Evolutionary conservation across 2,329 filamentous ascomycete genomes (phyloP).

Genomic region (Conoideocrella luteorostrata): DNA sequence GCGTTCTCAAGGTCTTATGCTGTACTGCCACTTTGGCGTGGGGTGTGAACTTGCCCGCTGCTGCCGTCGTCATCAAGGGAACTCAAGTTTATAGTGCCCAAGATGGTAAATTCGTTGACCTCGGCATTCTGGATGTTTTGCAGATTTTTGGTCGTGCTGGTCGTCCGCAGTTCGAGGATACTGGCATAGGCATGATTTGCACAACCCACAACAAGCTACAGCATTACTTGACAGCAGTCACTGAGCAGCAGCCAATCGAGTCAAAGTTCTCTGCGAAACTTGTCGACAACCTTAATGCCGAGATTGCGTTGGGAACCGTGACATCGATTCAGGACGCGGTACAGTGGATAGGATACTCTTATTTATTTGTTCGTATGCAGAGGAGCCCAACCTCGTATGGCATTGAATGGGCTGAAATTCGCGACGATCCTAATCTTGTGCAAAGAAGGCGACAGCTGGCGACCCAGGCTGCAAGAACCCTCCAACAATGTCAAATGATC

Average conservation of each 20-base stretch:
- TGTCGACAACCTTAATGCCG: constrained; percentile 94
- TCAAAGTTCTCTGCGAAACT: constrained; percentile 92
- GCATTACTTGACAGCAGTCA: constrained; percentile 89
- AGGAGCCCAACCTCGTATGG: constrained; percentile 87
- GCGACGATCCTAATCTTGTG: constrained; percentile 82
- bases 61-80: constrained; percentile 95
- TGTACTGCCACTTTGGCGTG: constrained; percentile 97
- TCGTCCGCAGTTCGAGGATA: constrained; percentile 95
- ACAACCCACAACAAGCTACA: constrained; percentile 90
- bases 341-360: constrained; percentile 96
- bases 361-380: constrained; percentile 94
- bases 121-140: constrained; percentile 92
- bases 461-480: constrained; percentile 76
- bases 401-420: constrained; percentile 87
- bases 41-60: constrained; percentile 97
- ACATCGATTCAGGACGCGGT: constrained; percentile 91
- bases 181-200: constrained; percentile 95
- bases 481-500: constrained; percentile 97
- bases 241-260: constrained; percentile 93
- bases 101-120: constrained; percentile 91
- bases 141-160: constrained; percentile 98
- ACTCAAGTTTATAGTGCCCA: constrained; percentile 96
- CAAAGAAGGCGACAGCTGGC: constrained; percentile 79
- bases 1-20: constrained; percentile 93
- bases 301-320: constrained; percentile 88